Evolutionary conservation across 495 filamentous ascomycete species (phyloP).

Genomic region (Collariella sp.): DNA sequence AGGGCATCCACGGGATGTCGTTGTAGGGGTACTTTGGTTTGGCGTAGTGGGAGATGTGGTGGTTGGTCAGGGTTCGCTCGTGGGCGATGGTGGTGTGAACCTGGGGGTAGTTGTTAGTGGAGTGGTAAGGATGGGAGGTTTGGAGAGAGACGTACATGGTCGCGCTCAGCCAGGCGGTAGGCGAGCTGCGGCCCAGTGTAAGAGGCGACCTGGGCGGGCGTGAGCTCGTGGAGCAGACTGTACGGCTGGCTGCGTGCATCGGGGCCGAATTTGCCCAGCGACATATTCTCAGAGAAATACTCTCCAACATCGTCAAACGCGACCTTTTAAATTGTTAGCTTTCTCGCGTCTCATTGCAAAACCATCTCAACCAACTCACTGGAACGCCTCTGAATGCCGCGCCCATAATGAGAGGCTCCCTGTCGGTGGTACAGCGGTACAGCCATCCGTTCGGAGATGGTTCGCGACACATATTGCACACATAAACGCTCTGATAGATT

Average conservation of each 20-base stretch:
- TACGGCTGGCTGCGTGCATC: conserved; percentile 30
- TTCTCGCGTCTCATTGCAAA: no score
- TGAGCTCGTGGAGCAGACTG: conserved; percentile 43
- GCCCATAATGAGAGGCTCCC: conserved; percentile 36
- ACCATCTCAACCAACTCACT: conserved; percentile 16
- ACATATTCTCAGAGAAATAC: conserved; percentile 18
- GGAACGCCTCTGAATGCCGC: conserved; percentile 22
- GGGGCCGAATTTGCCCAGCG: conserved; percentile 23
- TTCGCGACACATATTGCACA: conserved; percentile 46
- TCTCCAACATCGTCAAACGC: conserved; percentile 23
- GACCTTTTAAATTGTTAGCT: conserved; percentile 14
- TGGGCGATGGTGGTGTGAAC: conserved; percentile 19
- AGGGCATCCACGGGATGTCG: conserved; percentile 33
- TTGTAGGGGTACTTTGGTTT: conserved; percentile 8
- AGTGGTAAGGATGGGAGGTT: background rate
- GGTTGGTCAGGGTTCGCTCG: conserved; percentile 4
- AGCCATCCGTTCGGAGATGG: conserved; percentile 52
- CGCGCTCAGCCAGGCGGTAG: conserved; percentile 35
- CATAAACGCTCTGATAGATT: conserved; percentile 34
- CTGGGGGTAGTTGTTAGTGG: conserved; percentile 8
- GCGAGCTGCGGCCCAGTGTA: conserved; percentile 36
- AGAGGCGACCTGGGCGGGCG: conserved; percentile 38
- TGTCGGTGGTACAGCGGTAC: conserved; percentile 57
- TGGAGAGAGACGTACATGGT: conserved; percentile 21
- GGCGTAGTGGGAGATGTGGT: background rate